Evolutionary conservation across 225 moss, liverwort and hornwort species (phyloP), one percentile per base, ranked within the genome.

Genomic region (Takakia lepidozioides): DNA sequence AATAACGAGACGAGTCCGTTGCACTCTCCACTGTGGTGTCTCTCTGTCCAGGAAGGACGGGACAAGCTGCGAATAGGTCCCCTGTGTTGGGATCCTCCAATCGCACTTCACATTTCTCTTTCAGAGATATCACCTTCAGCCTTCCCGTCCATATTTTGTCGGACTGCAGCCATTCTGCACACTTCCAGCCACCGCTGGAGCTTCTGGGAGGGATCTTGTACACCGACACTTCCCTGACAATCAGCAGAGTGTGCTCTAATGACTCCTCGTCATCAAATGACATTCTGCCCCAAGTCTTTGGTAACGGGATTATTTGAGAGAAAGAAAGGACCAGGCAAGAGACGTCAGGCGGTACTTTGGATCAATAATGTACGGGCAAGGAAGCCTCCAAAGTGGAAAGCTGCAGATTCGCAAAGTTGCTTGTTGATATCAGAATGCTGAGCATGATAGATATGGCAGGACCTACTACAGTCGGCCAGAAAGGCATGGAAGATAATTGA

Each of bases 121-220:
- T 90, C 47, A 95, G 46, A 14, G 95, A 90, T 7, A 90, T 77
- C 32, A 95, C 87, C 49, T 73, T 82, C 70, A 95, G 55, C 43
- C 95, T 75, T 23, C 95, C 95, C 10, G 86, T 76, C 95, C 95
- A 95, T 70, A 95, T 95, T 75, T 90, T 95, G 80, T 95, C 90
- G 20, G 95, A 95, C 56, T 95, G 95, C 41, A 95, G 61, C 95
- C 95, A 95, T 53, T 90, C 95, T 29, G 86, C 95, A 52, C 95
- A 95, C 70, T 90, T 95, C 63, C 90, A 95, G 3, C 90, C 95
- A 20, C 84, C 87, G 38, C 93, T 93, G 58, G 84, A 68, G 48
- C 86, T 74, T 51, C 93, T 64, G 2, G 84, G 80, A 2, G 95
- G 72, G 38, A 95, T 83, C 69, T 95, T 90, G 65, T 90, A 95